These are phyloP conservation scores for Hippophae tibetana DNA, from an alignment of 306 rosid species.

Conservation along the genomic window DNA sequence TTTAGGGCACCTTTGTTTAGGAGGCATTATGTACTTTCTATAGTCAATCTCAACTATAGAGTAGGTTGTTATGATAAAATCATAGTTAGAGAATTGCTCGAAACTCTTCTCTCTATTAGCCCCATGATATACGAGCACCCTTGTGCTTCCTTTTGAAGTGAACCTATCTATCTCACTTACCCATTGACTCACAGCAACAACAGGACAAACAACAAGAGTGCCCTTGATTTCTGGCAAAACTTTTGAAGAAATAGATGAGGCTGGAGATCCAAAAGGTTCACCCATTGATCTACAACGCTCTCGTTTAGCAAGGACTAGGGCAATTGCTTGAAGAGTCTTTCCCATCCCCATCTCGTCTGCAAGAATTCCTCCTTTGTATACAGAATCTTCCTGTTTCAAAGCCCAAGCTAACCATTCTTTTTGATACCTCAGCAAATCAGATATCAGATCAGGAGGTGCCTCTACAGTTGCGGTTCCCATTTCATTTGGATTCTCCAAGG, in stretches of 20 bases:
- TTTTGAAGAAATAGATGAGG: conserved; percentile 38
- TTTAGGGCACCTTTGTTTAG: conserved; percentile 54
- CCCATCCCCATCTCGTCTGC: conserved; percentile 99
- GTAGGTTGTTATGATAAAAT: conserved; percentile 81
- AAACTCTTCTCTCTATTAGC: conserved; percentile 49
- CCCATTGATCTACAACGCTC: conserved; percentile 17
- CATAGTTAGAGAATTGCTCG: conserved; percentile 43
- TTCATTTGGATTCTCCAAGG: conserved; percentile 43
- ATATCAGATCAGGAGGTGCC: conserved; percentile 49
- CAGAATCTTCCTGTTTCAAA: conserved; percentile 60
- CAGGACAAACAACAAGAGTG: conserved; percentile 86
- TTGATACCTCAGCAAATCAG: conserved; percentile 79
- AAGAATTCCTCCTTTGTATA: conserved; percentile 72
- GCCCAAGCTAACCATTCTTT: conserved; percentile 96
- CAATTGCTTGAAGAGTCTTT: conserved; percentile 88
- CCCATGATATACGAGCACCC: conserved; percentile 79
- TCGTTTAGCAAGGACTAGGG: conserved; percentile 81
- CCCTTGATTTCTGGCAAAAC: conserved; percentile 35
- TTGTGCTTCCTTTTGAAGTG: conserved; percentile 67
- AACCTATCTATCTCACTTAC: conserved; percentile 65
- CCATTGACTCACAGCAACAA: conserved; percentile 91
- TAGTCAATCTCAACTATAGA: conserved; percentile 72
- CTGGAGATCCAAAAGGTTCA: conserved; percentile 29
- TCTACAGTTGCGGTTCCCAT: conserved; percentile 51
- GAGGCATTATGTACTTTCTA: conserved; percentile 78